phyloP scores from a whole-genome alignment of 352 stramenopile species.

The Phytophthora sansomeana region DNA sequence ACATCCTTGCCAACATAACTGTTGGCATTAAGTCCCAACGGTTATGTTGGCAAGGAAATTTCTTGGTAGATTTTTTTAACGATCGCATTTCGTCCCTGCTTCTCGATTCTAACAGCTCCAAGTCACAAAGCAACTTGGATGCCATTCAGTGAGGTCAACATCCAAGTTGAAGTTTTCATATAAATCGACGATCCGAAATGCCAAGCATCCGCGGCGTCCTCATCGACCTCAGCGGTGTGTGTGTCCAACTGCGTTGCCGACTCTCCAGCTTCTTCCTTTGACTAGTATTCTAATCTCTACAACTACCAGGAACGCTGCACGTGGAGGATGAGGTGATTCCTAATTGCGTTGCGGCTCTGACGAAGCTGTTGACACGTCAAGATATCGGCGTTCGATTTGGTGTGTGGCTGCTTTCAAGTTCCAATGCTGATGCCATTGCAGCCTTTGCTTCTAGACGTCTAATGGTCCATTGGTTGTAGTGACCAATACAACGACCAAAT shows the following conservation, averaged over 20 bases:
- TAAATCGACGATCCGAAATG: slow-evolving; percentile 23
- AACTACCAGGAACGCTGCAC: slow-evolving; percentile 54
- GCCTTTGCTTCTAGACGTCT: neutral
- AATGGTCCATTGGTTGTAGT: slow-evolving; percentile 33
- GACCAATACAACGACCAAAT: slow-evolving; percentile 81
- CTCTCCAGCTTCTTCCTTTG: no score
- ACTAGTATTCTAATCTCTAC: no score
- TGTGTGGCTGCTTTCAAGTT: slow-evolving; percentile 11
- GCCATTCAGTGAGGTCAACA: no score
- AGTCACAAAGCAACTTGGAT: no score
- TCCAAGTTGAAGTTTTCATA: no score
- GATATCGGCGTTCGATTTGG: slow-evolving; percentile 60
- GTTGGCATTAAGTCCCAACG: no score
- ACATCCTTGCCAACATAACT: no score
- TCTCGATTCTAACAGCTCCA: no score
- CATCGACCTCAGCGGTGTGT: slow-evolving; percentile 64
- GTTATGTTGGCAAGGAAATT: no score
- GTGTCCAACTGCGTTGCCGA: neutral
- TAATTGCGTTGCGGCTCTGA: slow-evolving; percentile 45
- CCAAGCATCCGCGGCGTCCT: slow-evolving; percentile 49
- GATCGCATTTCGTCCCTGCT: no score
- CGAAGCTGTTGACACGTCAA: slow-evolving; percentile 38
- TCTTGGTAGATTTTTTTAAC: no score
- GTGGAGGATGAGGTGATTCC: slow-evolving; percentile 58
- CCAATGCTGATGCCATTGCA: no score